phyloP scores from a whole-genome alignment of 371 early-diverging fungal species.

The Gilbertella persicaria region DNA sequence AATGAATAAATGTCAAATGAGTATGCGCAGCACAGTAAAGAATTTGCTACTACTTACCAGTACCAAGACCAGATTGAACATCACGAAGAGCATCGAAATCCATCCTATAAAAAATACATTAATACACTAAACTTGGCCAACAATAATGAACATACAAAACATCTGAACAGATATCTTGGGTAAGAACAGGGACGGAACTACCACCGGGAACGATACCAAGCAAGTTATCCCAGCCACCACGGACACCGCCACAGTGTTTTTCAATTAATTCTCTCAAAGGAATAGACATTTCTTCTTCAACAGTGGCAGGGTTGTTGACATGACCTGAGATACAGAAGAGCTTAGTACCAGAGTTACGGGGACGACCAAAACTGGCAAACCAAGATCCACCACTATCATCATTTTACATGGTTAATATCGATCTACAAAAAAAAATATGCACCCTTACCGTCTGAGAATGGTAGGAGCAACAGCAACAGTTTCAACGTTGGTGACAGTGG shows the following conservation, averaged over 20 bases:
- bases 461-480: slow-evolving; percentile 98
- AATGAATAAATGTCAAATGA: background rate
- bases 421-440: background rate
- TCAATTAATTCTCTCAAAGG: slow-evolving; percentile 94
- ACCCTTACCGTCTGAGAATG: slow-evolving; percentile 75
- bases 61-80: slow-evolving; percentile 92
- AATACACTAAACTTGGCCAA: background rate
- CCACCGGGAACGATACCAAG: slow-evolving; percentile 98
- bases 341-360: slow-evolving; percentile 94
- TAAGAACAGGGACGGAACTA: slow-evolving; percentile 92
- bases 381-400: slow-evolving; percentile 78
- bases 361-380: slow-evolving; percentile 95
- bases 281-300: slow-evolving; percentile 98
- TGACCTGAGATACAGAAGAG: slow-evolving; percentile 97
- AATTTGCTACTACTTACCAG: slow-evolving; percentile 54
- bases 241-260: slow-evolving; percentile 96
- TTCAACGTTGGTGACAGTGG: slow-evolving; percentile 97
- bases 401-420: background rate
- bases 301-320: slow-evolving; percentile 96
- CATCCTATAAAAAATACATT: slow-evolving; percentile 62
- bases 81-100: slow-evolving; percentile 97
- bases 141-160: slow-evolving; percentile 59
- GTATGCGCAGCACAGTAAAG: background rate
- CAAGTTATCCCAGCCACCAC: slow-evolving; percentile 99
- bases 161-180: slow-evolving; percentile 85